These are phyloP conservation scores for Thermomucor indicae-seudaticae DNA, from an alignment of 371 early-diverging fungal species.

Conservation along the genomic window DNA sequence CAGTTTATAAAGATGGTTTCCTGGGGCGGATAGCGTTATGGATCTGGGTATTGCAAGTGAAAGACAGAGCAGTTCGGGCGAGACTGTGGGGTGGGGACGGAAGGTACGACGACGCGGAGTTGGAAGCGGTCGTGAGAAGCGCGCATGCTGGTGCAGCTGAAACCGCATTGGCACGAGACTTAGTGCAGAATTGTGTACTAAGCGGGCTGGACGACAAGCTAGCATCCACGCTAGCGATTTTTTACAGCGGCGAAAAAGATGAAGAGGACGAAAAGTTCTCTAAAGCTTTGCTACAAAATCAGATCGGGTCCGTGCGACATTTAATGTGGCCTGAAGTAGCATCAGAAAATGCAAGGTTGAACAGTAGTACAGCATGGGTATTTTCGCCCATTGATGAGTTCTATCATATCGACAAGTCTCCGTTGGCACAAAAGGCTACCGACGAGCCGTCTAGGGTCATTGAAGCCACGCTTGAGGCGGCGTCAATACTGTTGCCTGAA, in stretches of 20 bases:
- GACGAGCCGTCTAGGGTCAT: not conserved
- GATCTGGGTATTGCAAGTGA: conserved; percentile 17
- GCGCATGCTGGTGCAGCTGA: conserved; percentile 23
- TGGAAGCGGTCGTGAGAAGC: conserved; percentile 11
- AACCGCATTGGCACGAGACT: conserved; percentile 29
- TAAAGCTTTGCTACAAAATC: conserved; percentile 33
- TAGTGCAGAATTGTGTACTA: conserved; percentile 28
- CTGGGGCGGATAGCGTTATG: conserved; percentile 26
- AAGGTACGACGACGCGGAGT: conserved; percentile 18
- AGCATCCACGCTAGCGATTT: conserved; percentile 11
- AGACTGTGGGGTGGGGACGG: conserved; percentile 4
- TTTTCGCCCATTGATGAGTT: conserved; percentile 53
- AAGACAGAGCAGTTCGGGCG: conserved; percentile 8
- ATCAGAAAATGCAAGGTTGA: conserved; percentile 5
- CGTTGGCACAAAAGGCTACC: conserved; percentile 16
- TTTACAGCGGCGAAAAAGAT: conserved; percentile 22
- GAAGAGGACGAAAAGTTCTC: conserved; percentile 9
- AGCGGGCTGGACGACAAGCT: conserved; percentile 8
- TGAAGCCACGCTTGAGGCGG: conserved; percentile 35
- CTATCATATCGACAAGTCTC: conserved; percentile 40
- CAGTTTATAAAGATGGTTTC: conserved; percentile 11
- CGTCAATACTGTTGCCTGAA: conserved; percentile 9
- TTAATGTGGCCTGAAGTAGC: conserved; percentile 19
- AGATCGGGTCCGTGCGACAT: conserved; percentile 21
- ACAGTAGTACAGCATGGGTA: conserved; percentile 43